A percentile compares a stretch with the other conserved stretches of the same genome.
Evolutionary conservation across 2,329 filamentous ascomycete genomes (phyloP).

Genomic region (Botrytis hyacinthi): DNA sequence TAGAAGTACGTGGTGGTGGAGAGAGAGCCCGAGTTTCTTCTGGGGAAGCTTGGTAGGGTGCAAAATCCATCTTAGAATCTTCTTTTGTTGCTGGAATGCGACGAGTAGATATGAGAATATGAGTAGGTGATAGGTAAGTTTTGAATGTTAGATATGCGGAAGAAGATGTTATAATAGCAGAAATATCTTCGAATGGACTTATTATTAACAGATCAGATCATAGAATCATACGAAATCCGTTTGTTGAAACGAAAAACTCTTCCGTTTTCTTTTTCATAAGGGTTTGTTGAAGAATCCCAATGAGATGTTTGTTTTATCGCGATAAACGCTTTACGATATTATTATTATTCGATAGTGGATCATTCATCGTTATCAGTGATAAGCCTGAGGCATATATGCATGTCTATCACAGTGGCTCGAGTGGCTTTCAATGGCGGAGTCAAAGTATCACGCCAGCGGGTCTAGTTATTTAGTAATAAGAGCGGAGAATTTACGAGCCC

Average conservation of each 20-base stretch:
- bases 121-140: background rate
- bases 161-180: background rate
- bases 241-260: background rate
- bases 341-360: conserved; percentile 1
- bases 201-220: background rate
- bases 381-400: background rate
- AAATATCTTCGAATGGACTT: background rate
- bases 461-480: background rate
- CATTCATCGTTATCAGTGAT: background rate
- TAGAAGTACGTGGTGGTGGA: conserved; percentile 49
- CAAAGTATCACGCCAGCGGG: background rate
- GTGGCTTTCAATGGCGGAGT: background rate
- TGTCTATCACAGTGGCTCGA: background rate
- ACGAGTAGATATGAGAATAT: background rate
- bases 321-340: conserved; percentile 9
- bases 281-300: background rate
- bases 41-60: conserved; percentile 92
- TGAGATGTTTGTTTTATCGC: conserved; percentile 5
- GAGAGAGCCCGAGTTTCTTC: conserved; percentile 80
- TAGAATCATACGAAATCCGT: background rate
- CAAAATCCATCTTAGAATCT: conserved; percentile 72
- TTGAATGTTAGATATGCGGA: background rate
- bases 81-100: background rate
- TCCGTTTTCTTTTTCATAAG: background rate
- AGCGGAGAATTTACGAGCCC: background rate